A percentile compares a stretch with the other conserved stretches of the same genome.
Conservation (phyloP, 495 filamentous ascomycete genomes). For the Letharia lupina region DNA sequence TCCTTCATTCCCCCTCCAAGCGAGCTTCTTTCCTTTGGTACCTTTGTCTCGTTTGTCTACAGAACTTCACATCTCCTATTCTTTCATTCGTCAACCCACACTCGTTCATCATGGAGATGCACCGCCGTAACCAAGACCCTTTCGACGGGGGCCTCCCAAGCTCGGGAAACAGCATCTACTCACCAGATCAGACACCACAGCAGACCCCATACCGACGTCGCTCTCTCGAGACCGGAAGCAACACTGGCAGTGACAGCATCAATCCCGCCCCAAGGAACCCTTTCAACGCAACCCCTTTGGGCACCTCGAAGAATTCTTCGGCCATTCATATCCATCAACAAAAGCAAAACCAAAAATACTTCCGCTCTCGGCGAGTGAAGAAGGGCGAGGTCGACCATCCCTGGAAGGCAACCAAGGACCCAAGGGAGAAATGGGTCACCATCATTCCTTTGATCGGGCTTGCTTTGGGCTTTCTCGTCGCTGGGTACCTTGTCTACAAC, state of each 20-base stretch:
- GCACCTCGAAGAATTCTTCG: slow-evolving; percentile 19
- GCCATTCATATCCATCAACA: slow-evolving; percentile 30
- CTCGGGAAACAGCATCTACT: slow-evolving; percentile 2
- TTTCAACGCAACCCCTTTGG: slow-evolving; percentile 4
- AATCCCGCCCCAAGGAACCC: neutral
- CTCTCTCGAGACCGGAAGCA: neutral
- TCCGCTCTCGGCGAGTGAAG: slow-evolving; percentile 63
- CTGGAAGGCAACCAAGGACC: slow-evolving; percentile 55
- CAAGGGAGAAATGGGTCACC: slow-evolving; percentile 77
- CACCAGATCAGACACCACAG: neutral
- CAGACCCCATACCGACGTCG: slow-evolving; percentile 4
- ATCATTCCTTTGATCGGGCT: slow-evolving; percentile 67
- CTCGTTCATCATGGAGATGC: slow-evolving; percentile 4
- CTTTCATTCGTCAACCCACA: neutral
- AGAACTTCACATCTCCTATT: no score
- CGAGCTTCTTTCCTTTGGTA: neutral
- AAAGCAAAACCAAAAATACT: slow-evolving; percentile 45
- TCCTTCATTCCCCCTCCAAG: neutral
- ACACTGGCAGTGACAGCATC: slow-evolving; percentile 7
- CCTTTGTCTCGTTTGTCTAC: neutral
- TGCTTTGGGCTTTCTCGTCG: slow-evolving; percentile 53
- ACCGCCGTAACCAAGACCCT: slow-evolving; percentile 1
- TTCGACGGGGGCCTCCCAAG: slow-evolving; percentile 5
- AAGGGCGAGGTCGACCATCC: slow-evolving; percentile 63
- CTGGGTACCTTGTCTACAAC: slow-evolving; percentile 62